Percentiles rank a stretch among this genome's conserved stretches.
Conservation (phyloP, 108 stramenopile species). For the Nannochloropsis salina region DNA sequence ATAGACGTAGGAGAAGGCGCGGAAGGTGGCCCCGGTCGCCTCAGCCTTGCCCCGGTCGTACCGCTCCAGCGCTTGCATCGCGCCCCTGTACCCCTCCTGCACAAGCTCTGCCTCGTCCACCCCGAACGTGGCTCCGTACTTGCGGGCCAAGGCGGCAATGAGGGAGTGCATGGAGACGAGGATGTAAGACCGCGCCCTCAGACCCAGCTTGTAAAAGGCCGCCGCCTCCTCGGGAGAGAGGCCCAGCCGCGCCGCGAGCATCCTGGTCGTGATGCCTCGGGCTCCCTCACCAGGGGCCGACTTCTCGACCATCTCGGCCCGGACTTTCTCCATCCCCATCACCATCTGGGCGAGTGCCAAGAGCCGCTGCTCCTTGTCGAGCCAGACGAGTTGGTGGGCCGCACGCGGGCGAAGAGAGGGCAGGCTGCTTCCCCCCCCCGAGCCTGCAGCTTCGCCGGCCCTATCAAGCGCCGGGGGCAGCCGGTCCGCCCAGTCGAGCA, state of each 20-base stretch:
- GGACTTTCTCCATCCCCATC: constrained; percentile 1
- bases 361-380: neutral
- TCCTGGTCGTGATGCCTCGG: neutral
- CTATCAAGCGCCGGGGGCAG: neutral
- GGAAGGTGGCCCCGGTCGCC: neutral
- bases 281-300: neutral
- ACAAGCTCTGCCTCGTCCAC: neutral
- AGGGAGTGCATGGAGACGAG: neutral
- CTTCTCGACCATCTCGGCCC: neutral
- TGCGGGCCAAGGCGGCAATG: neutral
- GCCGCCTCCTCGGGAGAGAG: neutral
- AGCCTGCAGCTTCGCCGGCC: neutral
- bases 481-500: neutral
- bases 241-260: neutral
- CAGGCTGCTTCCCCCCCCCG: neutral
- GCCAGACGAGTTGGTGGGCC: neutral
- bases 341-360: neutral
- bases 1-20: neutral
- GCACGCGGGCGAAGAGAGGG: neutral
- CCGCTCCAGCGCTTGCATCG: neutral
- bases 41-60: neutral
- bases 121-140: neutral
- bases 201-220: constrained; percentile 17
- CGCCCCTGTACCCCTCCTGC: constrained; percentile 9
- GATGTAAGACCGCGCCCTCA: neutral